Percentiles rank a stretch among this genome's conserved stretches.
These are phyloP conservation scores for Cyberlindnera euphorbiiphila DNA, from an alignment of 805 yeast genomes.

Conservation along the genomic window DNA sequence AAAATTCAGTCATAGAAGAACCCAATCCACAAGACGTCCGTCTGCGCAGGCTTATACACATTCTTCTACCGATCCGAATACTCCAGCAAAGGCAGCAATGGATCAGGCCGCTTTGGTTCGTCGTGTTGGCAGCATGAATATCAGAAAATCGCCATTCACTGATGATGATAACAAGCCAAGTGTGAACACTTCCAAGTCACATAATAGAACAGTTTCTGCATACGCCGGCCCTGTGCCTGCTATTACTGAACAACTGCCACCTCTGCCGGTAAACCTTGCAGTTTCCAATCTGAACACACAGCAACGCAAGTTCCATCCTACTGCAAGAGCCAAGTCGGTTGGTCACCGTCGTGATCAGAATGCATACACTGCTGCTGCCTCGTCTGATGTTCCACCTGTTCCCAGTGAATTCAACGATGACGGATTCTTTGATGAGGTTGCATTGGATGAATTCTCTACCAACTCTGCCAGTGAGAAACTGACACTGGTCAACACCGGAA, in stretches of 20 bases:
- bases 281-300: constrained; percentile 15
- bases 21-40: constrained; percentile 26
- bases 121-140: constrained; percentile 27
- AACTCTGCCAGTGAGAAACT: constrained; percentile 16
- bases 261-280: constrained; percentile 3
- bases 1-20: constrained; percentile 28
- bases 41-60: constrained; percentile 10
- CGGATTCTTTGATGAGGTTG: constrained; percentile 48
- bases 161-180: constrained; percentile 12
- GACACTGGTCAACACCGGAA: constrained; percentile 19
- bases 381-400: constrained; percentile 27
- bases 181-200: constrained; percentile 14
- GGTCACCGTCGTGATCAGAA: constrained; percentile 65
- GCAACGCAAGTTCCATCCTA: constrained; percentile 54
- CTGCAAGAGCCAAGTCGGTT: constrained; percentile 83
- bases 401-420: constrained; percentile 38
- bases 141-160: constrained; percentile 17
- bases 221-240: constrained; percentile 18
- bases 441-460: constrained; percentile 50
- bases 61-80: constrained; percentile 5
- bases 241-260: constrained; percentile 8
- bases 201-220: constrained; percentile 29
- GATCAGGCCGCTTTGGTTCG: constrained; percentile 20
- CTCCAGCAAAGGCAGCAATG: constrained; percentile 1
- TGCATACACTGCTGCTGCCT: constrained; percentile 4